Evolutionary conservation across 176 grass and related monocot genomes (phyloP), one percentile per base, ranked within the genome.

Genomic region (Thinopyrum elongatum): DNA sequence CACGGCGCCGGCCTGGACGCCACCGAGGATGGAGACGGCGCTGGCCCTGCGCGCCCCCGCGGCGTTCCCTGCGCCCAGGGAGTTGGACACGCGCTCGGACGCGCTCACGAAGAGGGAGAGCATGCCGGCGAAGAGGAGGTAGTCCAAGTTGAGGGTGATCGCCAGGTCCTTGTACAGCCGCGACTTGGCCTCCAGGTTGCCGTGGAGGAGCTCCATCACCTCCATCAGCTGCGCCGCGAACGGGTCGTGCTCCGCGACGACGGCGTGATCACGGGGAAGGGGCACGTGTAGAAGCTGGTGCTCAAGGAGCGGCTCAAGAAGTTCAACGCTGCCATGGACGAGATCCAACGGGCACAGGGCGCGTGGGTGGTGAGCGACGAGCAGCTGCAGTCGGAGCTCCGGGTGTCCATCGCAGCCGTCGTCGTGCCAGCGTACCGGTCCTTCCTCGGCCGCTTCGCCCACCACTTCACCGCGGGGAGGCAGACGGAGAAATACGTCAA

Each of bases 301-400:
- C 90, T 98, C 25, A 98, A 94, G 92, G 97, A 98, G 30, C 22
- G 97, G 49, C 85, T 98, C 84, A 98, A 98, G 87, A 91, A 86
- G 64, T 98, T 98, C 86, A 98, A 98, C 46, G 42, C 90, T 2
- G 83, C 93, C 78, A 92, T 98, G 59, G 97, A 98, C 59, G 97
- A 98, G 86, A 94, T 98, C 68, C 93, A 98, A 86, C 79, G 83
- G 82, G 86, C 92, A 57, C 96, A 98, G 86, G 91, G 97, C n/a
- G 16, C 70, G 7, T 98, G 97, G 97, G 90, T 98, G 26, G 90
- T 98, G 1, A 88, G 74, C 74, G 97, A 98, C 81, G 90, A 98
- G 77, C 96, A 95, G 86, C 88, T 98, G 71, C 94, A 98, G 84
- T 98, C 96, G 46, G 96, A 98, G 92, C 92, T 98, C 6, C 79